Percentiles rank a stretch among this genome's conserved stretches.
These are phyloP conservation scores for Plectosphaerella sp. DNA, from an alignment of 2,329 filamentous ascomycete genomes.

Conservation along the genomic window DNA sequence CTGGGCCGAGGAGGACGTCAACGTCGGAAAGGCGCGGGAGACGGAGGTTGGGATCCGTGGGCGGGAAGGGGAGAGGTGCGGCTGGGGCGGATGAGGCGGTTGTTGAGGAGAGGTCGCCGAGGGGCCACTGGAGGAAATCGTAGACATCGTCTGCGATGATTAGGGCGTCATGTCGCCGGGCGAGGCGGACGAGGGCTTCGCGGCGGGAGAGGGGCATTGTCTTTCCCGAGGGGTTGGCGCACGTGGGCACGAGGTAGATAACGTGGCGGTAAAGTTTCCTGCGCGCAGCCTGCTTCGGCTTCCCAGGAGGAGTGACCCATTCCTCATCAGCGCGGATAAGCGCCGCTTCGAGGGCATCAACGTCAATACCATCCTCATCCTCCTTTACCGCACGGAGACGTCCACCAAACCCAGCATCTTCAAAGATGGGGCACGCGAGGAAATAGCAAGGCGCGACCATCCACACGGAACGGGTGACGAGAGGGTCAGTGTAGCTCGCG, in stretches of 20 bases:
- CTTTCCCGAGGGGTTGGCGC: slow-evolving; percentile 81
- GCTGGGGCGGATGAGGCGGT: slow-evolving; percentile 4
- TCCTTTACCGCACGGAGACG: slow-evolving; percentile 68
- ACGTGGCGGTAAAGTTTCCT: slow-evolving; percentile 81
- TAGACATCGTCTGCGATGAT: slow-evolving; percentile 90
- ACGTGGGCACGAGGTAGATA: slow-evolving; percentile 85
- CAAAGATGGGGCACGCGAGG: slow-evolving; percentile 79
- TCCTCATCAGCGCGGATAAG: slow-evolving; percentile 24
- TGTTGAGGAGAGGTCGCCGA: slow-evolving; percentile 16
- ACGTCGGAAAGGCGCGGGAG: slow-evolving; percentile 77
- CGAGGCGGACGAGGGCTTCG: slow-evolving; percentile 66
- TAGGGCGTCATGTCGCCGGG: slow-evolving; percentile 75
- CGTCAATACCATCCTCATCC: slow-evolving; percentile 71
- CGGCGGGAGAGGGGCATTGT: slow-evolving; percentile 71
- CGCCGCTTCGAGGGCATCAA: slow-evolving; percentile 51
- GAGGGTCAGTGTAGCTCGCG: slow-evolving; percentile 75
- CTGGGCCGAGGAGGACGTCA: slow-evolving; percentile 61
- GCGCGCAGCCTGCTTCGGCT: slow-evolving; percentile 3
- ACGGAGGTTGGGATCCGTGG: slow-evolving; percentile 34
- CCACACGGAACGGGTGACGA: slow-evolving; percentile 72
- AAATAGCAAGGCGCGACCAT: slow-evolving; percentile 80
- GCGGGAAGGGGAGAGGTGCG: slow-evolving; percentile 23
- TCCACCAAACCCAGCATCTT: slow-evolving; percentile 69
- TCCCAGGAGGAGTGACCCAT: slow-evolving; percentile 9
- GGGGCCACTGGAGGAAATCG: slow-evolving; percentile 80